phyloP scores from a whole-genome alignment of 768 basidiomycete species.

The Psilocybe cyanescens region DNA sequence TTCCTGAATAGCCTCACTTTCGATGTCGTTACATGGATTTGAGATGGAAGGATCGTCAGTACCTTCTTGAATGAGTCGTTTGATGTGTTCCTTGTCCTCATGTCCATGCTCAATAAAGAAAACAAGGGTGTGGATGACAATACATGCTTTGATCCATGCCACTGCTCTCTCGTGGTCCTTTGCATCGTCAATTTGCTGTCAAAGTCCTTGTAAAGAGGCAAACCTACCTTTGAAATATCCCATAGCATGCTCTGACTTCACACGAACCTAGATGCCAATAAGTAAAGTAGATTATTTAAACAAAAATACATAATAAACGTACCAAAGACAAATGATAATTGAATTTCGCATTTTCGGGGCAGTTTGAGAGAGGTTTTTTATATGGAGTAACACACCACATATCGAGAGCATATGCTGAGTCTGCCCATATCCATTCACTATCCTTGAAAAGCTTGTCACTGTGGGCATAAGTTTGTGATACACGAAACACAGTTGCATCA shows the following conservation, averaged over 20 bases:
- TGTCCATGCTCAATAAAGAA: slow-evolving; percentile 9
- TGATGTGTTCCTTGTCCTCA: not conserved
- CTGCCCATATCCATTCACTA: slow-evolving; percentile 20
- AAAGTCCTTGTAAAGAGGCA: slow-evolving; percentile 24
- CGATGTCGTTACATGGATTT: too few species aligned
- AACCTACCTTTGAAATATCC: slow-evolving; percentile 32
- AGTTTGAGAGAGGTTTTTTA: slow-evolving; percentile 29
- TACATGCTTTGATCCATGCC: slow-evolving; percentile 25
- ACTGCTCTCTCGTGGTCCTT: slow-evolving; percentile 19
- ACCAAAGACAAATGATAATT: slow-evolving; percentile 28
- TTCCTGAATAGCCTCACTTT: too few species aligned
- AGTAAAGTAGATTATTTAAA: not conserved
- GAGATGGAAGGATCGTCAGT: too few species aligned
- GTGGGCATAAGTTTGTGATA: not conserved
- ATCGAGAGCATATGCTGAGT: slow-evolving; percentile 32
- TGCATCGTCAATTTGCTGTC: slow-evolving; percentile 27
- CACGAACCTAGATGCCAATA: slow-evolving; percentile 19
- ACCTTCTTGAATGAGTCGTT: too few species aligned
- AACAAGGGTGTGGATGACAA: slow-evolving; percentile 26
- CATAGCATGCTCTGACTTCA: slow-evolving; percentile 33
- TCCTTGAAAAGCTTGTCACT: slow-evolving; percentile 1
- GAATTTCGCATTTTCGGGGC: slow-evolving; percentile 26
- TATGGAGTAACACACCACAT: slow-evolving; percentile 28
- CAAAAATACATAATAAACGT: not conserved
- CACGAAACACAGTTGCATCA: slow-evolving; percentile 25